Evolutionary conservation across 208 protist species (phyloP), one percentile per base, ranked within the genome.

Genomic region (Crithidia fasciculata): DNA sequence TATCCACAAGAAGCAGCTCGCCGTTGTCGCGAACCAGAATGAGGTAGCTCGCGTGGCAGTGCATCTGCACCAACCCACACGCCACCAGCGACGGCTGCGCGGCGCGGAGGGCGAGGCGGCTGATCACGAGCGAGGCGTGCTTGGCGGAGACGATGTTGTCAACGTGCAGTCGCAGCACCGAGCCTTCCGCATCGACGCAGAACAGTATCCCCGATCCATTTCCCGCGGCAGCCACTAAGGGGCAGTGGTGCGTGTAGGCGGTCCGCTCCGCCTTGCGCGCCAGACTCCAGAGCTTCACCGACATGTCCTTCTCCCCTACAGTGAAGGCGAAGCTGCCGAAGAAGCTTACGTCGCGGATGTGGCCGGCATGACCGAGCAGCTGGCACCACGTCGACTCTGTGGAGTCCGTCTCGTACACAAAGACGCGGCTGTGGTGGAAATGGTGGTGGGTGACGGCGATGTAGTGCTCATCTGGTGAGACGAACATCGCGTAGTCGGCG

Each of bases 221-320:
- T 12, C 66, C 55, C 8, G 81, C 65, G 28, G 78, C 79, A n/a
- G 78, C 76, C 41, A 74, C 52, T 18, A 95, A 78, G 12, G 63
- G 52, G 49, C 73, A 75, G 13, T 58, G 28, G 70, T 96, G 88
- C 10, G 69, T 66, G 73, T 94, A 91, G 4, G 75, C 84, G 10
- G 86, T 79, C 43, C 89, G 86, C 78, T 95, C 84, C 13, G 82
- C 82, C 57, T 83, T 73, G 10, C 78, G 70, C 50, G 72, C 36
- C 15, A 93, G 67, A 57, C 68, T 92, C 92, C 92, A 96, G 54
- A 94, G 71, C 36, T 82, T 85, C 40, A 96, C 55, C 12, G 66
- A 76, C 36, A 68, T 64, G 63, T 92, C 89, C 18, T 57, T 54
- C 3, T 79, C 82, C 10, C 83, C 80, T 0, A 82, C 74, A 15